Percentiles rank a stretch among this genome's conserved stretches.
Conservation (phyloP, 2,329 filamentous ascomycete genomes). For the Epichloe elymi region DNA sequence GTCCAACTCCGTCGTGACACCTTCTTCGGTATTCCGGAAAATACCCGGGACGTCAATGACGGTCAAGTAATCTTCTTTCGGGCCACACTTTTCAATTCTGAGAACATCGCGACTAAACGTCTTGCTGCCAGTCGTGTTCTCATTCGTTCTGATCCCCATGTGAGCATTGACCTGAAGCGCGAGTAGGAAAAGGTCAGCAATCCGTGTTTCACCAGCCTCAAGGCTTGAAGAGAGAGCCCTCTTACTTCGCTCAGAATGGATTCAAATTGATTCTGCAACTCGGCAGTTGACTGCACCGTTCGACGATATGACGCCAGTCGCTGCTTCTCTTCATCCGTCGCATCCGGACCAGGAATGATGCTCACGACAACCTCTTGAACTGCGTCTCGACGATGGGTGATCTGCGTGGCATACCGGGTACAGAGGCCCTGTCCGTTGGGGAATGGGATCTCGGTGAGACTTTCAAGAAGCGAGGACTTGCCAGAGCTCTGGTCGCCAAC, state of each 20-base stretch:
- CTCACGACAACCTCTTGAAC: constrained; percentile 26
- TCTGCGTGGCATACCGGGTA: constrained; percentile 32
- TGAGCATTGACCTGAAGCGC: constrained; percentile 21
- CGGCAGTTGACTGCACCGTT: neutral
- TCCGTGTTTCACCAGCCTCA: neutral
- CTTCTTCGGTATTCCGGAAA: constrained; percentile 23
- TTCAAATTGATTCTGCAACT: constrained; percentile 12
- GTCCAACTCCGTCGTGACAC: constrained; percentile 30
- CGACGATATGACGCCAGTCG: neutral
- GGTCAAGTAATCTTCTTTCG: constrained; percentile 32
- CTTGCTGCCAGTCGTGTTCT: constrained; percentile 3
- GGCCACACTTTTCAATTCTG: constrained; percentile 30
- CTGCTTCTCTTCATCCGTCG: constrained; percentile 5
- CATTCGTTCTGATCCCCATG: constrained; percentile 28
- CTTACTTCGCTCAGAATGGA: constrained; percentile 27
- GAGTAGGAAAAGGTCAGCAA: neutral
- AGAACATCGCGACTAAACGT: constrained; percentile 33
- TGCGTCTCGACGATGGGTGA: constrained; percentile 14
- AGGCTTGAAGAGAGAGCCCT: neutral
- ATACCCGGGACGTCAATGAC: constrained; percentile 43
- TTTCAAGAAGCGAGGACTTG: constrained; percentile 75
- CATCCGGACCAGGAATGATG: constrained; percentile 20
- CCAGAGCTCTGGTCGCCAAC: constrained; percentile 78
- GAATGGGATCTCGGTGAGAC: constrained; percentile 34
- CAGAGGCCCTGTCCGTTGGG: constrained; percentile 31